phyloP scores from a whole-genome alignment of 1,284 basidiomycete genomes.

The Irpex sp. region DNA sequence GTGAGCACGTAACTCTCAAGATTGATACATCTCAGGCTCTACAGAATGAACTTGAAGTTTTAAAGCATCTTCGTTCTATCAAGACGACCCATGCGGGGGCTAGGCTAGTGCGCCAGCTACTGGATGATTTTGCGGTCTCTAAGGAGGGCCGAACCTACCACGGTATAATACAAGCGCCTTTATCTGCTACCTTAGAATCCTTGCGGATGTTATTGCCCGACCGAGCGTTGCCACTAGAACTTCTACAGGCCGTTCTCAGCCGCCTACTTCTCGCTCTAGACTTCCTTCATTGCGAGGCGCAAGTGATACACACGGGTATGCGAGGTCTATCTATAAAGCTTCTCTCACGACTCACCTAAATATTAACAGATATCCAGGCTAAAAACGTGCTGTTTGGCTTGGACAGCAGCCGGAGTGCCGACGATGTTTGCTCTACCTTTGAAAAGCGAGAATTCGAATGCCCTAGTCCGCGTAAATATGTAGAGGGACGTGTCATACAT shows the following conservation, averaged over 20 bases:
- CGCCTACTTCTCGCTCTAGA: slow-evolving; percentile 16
- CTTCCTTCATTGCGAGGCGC: slow-evolving; percentile 19
- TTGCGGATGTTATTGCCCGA: neutral
- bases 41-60: neutral
- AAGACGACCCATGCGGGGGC: neutral
- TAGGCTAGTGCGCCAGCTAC: neutral
- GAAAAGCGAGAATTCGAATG: slow-evolving; percentile 9
- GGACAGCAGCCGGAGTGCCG: slow-evolving; percentile 1
- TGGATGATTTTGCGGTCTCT: neutral
- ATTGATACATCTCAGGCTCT: neutral
- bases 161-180: neutral
- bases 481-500: slow-evolving; percentile 12
- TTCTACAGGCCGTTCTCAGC: slow-evolving; percentile 4
- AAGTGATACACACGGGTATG: slow-evolving; percentile 18
- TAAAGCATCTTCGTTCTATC: neutral
- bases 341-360: no score
- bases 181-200: neutral
- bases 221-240: neutral
- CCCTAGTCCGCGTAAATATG: slow-evolving; percentile 10
- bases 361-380: neutral
- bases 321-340: no score
- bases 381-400: slow-evolving; percentile 8
- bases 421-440: slow-evolving; percentile 10
- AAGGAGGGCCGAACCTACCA: neutral
- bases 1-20: neutral